phyloP scores from a whole-genome alignment of 2,329 filamentous ascomycete species.

The Epichloe aotearoae region DNA sequence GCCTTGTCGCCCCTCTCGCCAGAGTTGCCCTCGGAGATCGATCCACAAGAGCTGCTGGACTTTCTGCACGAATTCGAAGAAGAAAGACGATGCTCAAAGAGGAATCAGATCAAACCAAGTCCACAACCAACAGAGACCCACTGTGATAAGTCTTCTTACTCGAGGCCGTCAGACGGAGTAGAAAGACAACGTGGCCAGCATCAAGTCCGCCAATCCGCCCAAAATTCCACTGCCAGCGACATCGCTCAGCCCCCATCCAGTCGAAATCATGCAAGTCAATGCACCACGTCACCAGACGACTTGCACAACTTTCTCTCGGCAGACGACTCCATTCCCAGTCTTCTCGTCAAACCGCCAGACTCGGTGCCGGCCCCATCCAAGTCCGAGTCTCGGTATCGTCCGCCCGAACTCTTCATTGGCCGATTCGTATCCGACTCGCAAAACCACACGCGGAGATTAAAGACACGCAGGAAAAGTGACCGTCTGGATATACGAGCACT shows the following conservation, averaged over 20 bases:
- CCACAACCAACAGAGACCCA: neutral
- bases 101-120: neutral
- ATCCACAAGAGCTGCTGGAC: constrained; percentile 6
- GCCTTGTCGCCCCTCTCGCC: neutral
- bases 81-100: neutral
- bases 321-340: neutral
- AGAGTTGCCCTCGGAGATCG: neutral
- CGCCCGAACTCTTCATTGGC: constrained; percentile 15
- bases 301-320: neutral
- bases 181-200: neutral
- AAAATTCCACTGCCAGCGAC: neutral
- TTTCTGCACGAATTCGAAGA: constrained; percentile 3
- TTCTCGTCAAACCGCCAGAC: constrained; percentile 7
- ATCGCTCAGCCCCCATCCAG: constrained; percentile 2
- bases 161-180: neutral
- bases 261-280: constrained; percentile 1
- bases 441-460: constrained; percentile 7
- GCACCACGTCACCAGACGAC: neutral
- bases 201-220: neutral
- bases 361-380: neutral
- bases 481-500: constrained; percentile 21
- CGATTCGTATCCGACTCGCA: constrained; percentile 11
- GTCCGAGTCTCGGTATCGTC: constrained; percentile 2
- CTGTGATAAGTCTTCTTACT: neutral
- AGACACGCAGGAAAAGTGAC: constrained; percentile 9